These are phyloP conservation scores for Panicum virgatum DNA, from an alignment of 202 grass and related monocot species.

Conservation along the genomic window DNA sequence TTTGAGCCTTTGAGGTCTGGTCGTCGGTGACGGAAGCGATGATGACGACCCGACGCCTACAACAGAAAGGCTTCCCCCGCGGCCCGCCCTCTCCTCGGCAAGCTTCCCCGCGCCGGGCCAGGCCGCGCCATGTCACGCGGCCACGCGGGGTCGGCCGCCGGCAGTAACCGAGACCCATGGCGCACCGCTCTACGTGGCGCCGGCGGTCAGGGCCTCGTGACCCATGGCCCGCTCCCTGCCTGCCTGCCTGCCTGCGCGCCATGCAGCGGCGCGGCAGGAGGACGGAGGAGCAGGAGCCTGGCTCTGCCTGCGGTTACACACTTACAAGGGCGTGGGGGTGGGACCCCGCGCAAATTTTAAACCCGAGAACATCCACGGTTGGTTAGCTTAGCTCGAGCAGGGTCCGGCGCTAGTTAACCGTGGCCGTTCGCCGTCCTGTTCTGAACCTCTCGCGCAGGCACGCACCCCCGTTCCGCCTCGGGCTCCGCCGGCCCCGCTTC, in stretches of 20 bases:
- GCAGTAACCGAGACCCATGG: no score
- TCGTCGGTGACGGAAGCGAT: not conserved
- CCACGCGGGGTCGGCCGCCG: not conserved
- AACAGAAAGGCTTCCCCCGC: not conserved
- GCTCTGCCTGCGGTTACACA: not conserved
- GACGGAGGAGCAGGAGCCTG: not conserved
- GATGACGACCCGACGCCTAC: not conserved
- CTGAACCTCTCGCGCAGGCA: not conserved
- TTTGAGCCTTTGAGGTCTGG: not conserved
- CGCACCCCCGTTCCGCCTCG: not conserved
- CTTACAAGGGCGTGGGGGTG: not conserved
- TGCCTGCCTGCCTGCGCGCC: not conserved
- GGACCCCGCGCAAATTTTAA: not conserved
- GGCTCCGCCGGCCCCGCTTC: not conserved
- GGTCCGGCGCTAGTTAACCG: no score
- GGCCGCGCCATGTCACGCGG: slow-evolving; percentile 40
- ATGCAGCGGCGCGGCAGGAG: not conserved
- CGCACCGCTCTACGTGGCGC: slow-evolving; percentile 7
- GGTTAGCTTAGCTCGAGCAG: not conserved
- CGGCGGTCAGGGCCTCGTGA: slow-evolving; percentile 5
- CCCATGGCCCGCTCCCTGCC: not conserved
- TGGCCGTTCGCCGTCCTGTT: slow-evolving; percentile 39
- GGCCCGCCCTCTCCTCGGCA: not conserved
- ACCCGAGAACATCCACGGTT: not conserved
- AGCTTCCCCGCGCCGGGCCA: not conserved